Evolutionary conservation across 371 early-diverging fungal species (phyloP), one percentile per base, ranked within the genome.

Genomic region (Mortierella sp.): DNA sequence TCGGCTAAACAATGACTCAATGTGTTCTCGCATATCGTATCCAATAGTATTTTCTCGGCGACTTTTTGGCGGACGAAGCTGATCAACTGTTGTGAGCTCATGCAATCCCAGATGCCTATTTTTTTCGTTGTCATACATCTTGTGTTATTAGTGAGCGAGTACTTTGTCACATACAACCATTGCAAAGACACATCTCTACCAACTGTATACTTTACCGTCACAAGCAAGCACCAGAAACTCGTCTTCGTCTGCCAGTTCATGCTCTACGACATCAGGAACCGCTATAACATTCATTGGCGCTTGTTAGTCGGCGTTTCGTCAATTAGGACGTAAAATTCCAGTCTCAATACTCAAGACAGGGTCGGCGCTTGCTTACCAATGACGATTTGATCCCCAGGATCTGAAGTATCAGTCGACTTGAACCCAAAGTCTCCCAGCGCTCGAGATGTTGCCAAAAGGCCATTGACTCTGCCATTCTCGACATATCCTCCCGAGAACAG

Each of bases 401-500:
- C 89, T 27, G 97, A 81, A 54, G 91, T 81, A 2, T 88, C 70
- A 83, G 93, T 94, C 77, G 91, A 90, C 90, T 99, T 99, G 90
- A 97, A 98, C 87, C 97, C 98, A 90, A 97, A 98, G 89, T 99
- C 99, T 44, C 99, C 99, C 72, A 99, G 91, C 1, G 99, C 99
- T 63, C 99, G 94, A 55, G 98, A 98, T 70, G 98, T 91, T 6
- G 99, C 99, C 54, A 99, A 91, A 82, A 96, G 98, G 92, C 99
- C 99, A 89, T 99, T 99, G 63, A 99, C 99, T 46, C 99, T 94
- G 7, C 96, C 97, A 91, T 93, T 96, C 83, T 98, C 97, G 43
- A 99, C 98, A 91, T 95, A 96, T 11, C 99, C 98, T 74, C 99
- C 99, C 35, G 97, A 97, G 2, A 91, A 91, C 48, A 87, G 84